Base-by-base conservation (phyloP, 305 asterid genomes). In the Ilex paraguariensis region DNA sequence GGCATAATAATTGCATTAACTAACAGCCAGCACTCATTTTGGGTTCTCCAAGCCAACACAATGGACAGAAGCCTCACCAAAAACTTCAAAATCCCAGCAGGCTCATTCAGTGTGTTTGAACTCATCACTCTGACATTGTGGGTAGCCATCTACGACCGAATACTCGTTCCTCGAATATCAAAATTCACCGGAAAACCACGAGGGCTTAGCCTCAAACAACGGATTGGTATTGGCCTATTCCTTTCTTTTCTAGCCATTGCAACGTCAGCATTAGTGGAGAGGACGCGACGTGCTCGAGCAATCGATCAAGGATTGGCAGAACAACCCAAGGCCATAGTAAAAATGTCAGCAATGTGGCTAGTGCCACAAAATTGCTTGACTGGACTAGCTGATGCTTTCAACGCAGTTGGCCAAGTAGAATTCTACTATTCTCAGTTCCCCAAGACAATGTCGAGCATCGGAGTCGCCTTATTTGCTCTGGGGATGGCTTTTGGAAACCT, bases 281-380 rank as follows among this genome's bases (percentile, higher is more conserved):
- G 81, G 53, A 60, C 61, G 1, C 66, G 97, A 28, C 70, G 95
- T 54, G 66, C 66, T 0, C 32, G 69, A 10, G 95, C 91, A 3
- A 42, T 77, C 6, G 61, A 64, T 5, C 70, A 83, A 60, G 91
- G 96, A 15, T 53, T 86, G 48, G 69, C 59, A 3, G 63, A 78
- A 13, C 3, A 36, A 44, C 85, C 90, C 1, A 16, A 14, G 2
- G 67, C 17, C 0, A 63, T 71, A 66, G 90, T 88, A 59, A 63
- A 81, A 30, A 89, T 86, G 93, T 76, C 89, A 0, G 91, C 85
- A 4, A 63, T 77, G 73, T 84, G 95, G 95, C 66, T 89, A 12
- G 76, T 77, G 16, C 95, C 95, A 0, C 93, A 86, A 13, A 57
- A 81, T 21, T 55, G 82, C 31, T 62, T 89, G 3, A 49, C 69